These are phyloP conservation scores for Alternaria incomplexa DNA, from an alignment of 2,329 filamentous ascomycete species.

Conservation along the genomic window DNA sequence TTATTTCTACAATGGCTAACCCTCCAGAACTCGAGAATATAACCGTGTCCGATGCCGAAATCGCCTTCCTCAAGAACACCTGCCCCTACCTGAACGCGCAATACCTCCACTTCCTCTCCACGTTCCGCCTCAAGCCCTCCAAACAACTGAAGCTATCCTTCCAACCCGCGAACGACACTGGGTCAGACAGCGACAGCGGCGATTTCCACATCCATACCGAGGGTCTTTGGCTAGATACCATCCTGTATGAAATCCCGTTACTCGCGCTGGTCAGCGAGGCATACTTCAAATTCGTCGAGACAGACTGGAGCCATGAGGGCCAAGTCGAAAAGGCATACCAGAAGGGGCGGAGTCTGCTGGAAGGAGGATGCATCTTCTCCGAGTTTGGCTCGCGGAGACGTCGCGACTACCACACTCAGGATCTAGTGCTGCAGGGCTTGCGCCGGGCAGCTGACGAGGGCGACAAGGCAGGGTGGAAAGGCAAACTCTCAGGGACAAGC, in stretches of 20 bases:
- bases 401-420: constrained; percentile 93
- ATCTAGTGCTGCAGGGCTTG: constrained; percentile 88
- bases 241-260: constrained; percentile 95
- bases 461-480: constrained; percentile 67
- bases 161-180: constrained; percentile 60
- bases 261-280: constrained; percentile 91
- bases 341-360: constrained; percentile 79
- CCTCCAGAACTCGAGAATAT: constrained; percentile 78
- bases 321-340: constrained; percentile 84
- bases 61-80: constrained; percentile 75
- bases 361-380: constrained; percentile 86
- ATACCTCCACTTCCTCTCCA: constrained; percentile 81
- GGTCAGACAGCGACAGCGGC: constrained; percentile 70
- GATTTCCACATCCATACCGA: constrained; percentile 78
- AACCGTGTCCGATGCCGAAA: constrained; percentile 77
- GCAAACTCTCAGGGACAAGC: constrained; percentile 85
- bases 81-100: constrained; percentile 80
- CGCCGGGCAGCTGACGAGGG: constrained; percentile 77
- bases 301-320: constrained; percentile 85
- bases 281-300: constrained; percentile 97
- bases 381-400: constrained; percentile 92
- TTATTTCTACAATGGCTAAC: constrained; percentile 8
- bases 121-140: constrained; percentile 79
- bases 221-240: constrained; percentile 91
- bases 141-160: constrained; percentile 81